Percentiles rank a stretch among this genome's conserved stretches.
Conservation (phyloP, 495 filamentous ascomycete species). For the Aspergillus panamensis region DNA sequence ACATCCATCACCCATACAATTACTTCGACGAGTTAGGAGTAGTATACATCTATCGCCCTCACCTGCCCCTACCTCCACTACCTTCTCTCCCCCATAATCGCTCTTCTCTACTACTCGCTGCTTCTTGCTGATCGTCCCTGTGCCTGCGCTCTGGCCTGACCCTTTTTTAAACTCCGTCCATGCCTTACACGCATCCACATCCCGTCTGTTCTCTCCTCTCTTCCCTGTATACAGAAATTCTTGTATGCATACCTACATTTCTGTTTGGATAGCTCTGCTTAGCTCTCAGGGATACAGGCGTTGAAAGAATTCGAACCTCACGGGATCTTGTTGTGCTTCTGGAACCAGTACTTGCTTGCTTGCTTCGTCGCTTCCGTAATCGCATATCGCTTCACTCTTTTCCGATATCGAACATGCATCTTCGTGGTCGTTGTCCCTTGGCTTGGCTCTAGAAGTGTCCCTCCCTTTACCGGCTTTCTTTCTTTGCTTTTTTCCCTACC, state of each 20-base stretch:
- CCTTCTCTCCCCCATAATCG: slow-evolving; percentile 1
- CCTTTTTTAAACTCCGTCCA: slow-evolving; percentile 36
- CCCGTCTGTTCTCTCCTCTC: slow-evolving; percentile 21
- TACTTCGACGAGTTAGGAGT: slow-evolving; percentile 3
- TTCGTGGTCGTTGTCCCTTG: slow-evolving; percentile 31
- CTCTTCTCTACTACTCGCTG: slow-evolving; percentile 17
- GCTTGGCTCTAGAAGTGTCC: slow-evolving; percentile 21
- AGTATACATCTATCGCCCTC: slow-evolving; percentile 11
- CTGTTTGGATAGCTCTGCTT: slow-evolving; percentile 15
- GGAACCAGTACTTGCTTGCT: slow-evolving; percentile 14
- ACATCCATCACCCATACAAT: slow-evolving; percentile 1
- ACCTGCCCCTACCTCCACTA: neutral
- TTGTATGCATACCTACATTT: slow-evolving; percentile 27
- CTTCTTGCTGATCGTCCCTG: slow-evolving; percentile 22
- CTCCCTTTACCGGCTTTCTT: slow-evolving; percentile 8
- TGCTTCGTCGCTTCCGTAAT: slow-evolving; percentile 14
- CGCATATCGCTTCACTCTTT: slow-evolving; percentile 11
- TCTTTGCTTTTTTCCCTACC: slow-evolving; percentile 19
- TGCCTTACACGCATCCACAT: slow-evolving; percentile 32
- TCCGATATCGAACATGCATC: slow-evolving; percentile 36
- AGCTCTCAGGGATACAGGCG: slow-evolving; percentile 16
- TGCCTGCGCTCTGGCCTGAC: slow-evolving; percentile 22
- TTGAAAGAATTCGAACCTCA: slow-evolving; percentile 6
- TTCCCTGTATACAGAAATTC: slow-evolving; percentile 21
- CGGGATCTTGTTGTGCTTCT: slow-evolving; percentile 8